Base-by-base conservation (phyloP, 768 basidiomycete species). In the Podaxis sp. region DNA sequence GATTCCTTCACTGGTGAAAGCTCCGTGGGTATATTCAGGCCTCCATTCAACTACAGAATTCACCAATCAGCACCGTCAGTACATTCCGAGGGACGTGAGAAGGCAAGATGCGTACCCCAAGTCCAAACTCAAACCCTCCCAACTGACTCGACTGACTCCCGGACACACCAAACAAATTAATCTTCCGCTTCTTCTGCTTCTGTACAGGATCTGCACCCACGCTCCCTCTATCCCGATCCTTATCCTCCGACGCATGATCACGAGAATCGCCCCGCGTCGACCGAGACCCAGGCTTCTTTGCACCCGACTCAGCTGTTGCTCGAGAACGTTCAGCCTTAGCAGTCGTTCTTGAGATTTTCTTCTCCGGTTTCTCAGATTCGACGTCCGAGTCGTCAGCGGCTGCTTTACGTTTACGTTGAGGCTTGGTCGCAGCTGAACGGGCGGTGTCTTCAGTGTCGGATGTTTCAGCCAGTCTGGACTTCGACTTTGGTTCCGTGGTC, bases 161-260 rank as follows among this genome's bases (percentile, higher is more conserved):
- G 3, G 76, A 74, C 66, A 72, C 58, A 4, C 77, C 75, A 67
- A 87, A 87, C n/a, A 89, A 66, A 63, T 86, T 85, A 58, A 91
- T 84, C 73, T 86, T 89, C 64, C 87, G 82, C 68, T 85, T 89
- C 75, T 88, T 90, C 77, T 87, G 88, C 74, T 84, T 86, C 15
- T 74, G 81, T 8, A 63, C 74, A 41, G 66, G 55, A 37, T 71
- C 74, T 24, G 70, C 69, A 47, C 57, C 67, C 24, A 55, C 66
- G 13, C 71, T 68, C n/a, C 64, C 71, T 55, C 72, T 67, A 3
- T 67, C 66, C 9, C 19, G 43, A n/a, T 67, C 67, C 19, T 69
- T 70, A 46, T 67, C 67, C 19, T 69, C 70, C 24, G 64, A 71
- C 12, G 67, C 66, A 33, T 61, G 49, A 27, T 24, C 9, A 9